A percentile compares a stretch with the other conserved stretches of the same genome.
Conservation (phyloP, 768 basidiomycete genomes). For the Trametes coccinea region DNA sequence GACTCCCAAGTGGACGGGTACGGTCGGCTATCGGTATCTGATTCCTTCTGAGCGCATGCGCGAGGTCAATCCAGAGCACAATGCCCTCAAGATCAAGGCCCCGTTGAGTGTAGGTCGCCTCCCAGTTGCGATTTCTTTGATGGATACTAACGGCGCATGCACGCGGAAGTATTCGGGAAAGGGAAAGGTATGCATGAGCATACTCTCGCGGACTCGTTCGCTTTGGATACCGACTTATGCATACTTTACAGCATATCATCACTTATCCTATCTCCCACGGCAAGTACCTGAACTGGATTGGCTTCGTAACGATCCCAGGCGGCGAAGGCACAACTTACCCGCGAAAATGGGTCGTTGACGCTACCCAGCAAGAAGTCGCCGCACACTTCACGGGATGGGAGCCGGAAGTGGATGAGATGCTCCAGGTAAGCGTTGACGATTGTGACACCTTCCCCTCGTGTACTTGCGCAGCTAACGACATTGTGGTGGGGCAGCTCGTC, state of each 20-base stretch:
- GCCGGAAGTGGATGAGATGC: constrained; percentile 27
- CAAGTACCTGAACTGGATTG: constrained; percentile 28
- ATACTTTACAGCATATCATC: constrained; percentile 27
- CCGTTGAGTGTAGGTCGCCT: constrained; percentile 15
- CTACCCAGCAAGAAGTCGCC: constrained; percentile 23
- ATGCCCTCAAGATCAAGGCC: constrained; percentile 7
- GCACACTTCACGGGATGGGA: constrained; percentile 28
- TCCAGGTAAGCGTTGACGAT: constrained; percentile 16
- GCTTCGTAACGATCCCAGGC: constrained; percentile 25
- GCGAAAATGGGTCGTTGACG: constrained; percentile 29
- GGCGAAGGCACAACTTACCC: constrained; percentile 27
- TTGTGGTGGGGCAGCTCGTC: constrained; percentile 20
- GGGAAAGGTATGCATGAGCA: constrained; percentile 15
- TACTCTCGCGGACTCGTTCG: too few species aligned
- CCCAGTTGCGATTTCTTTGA: neutral
- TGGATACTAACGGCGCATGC: neutral
- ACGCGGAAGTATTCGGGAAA: constrained; percentile 23
- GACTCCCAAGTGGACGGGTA: constrained; percentile 31
- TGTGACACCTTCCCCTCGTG: too few species aligned
- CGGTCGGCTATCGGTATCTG: constrained; percentile 29
- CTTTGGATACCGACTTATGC: too few species aligned
- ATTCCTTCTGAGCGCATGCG: constrained; percentile 27
- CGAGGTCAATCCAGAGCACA: constrained; percentile 21
- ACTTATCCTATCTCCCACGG: constrained; percentile 31
- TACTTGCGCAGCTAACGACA: neutral